Evolutionary conservation across 371 early-diverging fungal species (phyloP).

Genomic region (Mortierella sp.): DNA sequence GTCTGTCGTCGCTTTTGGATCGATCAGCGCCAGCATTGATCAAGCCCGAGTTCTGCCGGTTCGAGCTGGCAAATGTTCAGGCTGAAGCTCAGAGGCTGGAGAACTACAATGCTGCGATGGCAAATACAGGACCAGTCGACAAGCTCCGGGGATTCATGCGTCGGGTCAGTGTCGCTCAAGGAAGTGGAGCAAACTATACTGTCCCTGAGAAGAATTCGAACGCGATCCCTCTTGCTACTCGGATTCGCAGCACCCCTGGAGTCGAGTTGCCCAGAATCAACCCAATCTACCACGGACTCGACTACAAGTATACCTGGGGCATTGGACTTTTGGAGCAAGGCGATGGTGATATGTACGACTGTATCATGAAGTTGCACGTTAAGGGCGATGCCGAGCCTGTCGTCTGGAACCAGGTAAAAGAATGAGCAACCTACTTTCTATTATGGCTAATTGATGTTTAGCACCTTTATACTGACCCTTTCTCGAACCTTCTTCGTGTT

Average conservation of each 20-base stretch:
- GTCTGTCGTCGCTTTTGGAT: constrained; percentile 66
- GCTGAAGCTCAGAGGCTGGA: constrained; percentile 65
- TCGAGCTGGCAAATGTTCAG: constrained; percentile 66
- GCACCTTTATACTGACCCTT: not conserved
- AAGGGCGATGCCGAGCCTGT: constrained; percentile 42
- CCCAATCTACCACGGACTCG: constrained; percentile 65
- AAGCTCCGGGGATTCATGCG: constrained; percentile 48
- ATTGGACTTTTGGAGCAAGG: constrained; percentile 66
- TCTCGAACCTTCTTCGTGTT: not conserved
- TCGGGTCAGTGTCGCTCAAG: constrained; percentile 41
- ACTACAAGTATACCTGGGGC: constrained; percentile 79
- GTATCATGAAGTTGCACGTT: constrained; percentile 73
- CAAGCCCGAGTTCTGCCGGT: constrained; percentile 72
- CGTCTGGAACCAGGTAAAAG: constrained; percentile 48
- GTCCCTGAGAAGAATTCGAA: constrained; percentile 53
- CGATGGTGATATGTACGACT: constrained; percentile 73
- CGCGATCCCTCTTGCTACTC: constrained; percentile 28
- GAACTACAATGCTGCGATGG: constrained; percentile 44
- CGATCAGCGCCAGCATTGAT: constrained; percentile 61
- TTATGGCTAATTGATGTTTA: not conserved
- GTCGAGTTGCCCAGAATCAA: constrained; percentile 81
- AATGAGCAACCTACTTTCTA: not conserved
- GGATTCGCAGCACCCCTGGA: constrained; percentile 44
- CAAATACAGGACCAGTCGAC: constrained; percentile 38
- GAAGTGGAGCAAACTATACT: constrained; percentile 13